Percentiles rank a stretch among this genome's conserved stretches.
Evolutionary conservation across 2,329 filamentous ascomycete genomes (phyloP).

Genomic region (Venturia nashicola): DNA sequence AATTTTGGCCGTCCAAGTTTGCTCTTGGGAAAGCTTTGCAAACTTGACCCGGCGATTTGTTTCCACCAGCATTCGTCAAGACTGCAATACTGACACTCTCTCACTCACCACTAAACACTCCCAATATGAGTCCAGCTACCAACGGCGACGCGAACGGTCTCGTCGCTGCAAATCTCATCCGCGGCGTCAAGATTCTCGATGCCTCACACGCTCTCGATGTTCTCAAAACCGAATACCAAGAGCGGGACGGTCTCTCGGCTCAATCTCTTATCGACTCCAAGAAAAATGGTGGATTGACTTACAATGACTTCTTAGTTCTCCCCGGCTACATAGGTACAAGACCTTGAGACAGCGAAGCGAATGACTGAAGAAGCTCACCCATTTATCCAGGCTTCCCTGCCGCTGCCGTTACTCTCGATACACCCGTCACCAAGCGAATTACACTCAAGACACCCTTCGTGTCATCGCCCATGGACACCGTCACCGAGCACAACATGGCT

Average conservation of each 20-base stretch:
- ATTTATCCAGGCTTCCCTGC: constrained; percentile 62
- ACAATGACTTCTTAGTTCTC: constrained; percentile 96
- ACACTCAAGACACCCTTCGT: constrained; percentile 92
- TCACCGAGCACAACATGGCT: constrained; percentile 98
- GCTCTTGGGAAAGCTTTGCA: constrained; percentile 34
- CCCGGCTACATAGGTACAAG: constrained; percentile 83
- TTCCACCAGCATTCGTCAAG: constrained; percentile 11
- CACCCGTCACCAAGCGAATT: constrained; percentile 89
- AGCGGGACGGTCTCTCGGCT: constrained; percentile 76
- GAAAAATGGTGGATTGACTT: constrained; percentile 86
- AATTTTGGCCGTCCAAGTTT: constrained; percentile 16
- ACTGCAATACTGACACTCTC: neutral
- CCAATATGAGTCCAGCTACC: constrained; percentile 52
- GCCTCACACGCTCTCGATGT: constrained; percentile 64
- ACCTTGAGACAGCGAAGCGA: constrained; percentile 12
- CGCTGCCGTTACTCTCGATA: constrained; percentile 75
- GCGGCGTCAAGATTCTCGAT: constrained; percentile 50
- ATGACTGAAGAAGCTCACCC: constrained; percentile 3
- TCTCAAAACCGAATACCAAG: constrained; percentile 63
- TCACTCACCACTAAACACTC: neutral
- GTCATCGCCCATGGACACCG: constrained; percentile 98
- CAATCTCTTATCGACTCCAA: constrained; percentile 81
- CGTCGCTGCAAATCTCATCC: constrained; percentile 1
- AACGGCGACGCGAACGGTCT: constrained; percentile 44
- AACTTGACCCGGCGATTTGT: constrained; percentile 46